Evolutionary conservation across 192 early-diverging fungal genomes (phyloP).

Genomic region (Coemansia sp.): DNA sequence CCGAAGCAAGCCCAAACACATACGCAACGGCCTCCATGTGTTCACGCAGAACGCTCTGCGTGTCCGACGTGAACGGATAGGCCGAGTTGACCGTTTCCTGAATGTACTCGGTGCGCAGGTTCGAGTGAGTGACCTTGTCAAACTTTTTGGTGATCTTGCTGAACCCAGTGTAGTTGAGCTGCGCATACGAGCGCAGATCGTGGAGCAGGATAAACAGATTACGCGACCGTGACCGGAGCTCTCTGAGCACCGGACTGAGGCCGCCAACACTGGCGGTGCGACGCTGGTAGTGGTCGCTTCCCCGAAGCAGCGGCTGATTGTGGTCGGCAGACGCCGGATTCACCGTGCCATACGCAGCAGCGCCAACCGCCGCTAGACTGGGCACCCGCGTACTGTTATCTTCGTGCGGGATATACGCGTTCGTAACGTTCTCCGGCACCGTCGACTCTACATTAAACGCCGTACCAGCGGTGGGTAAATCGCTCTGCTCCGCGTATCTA

Average conservation of each 20-base stretch:
- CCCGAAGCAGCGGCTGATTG: slow-evolving; percentile 5
- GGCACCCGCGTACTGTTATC: slow-evolving; percentile 29
- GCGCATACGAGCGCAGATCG: slow-evolving; percentile 85
- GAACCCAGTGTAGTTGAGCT: slow-evolving; percentile 90
- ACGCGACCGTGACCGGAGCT: slow-evolving; percentile 57
- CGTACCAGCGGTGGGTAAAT: not conserved
- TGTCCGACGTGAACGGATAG: slow-evolving; percentile 68
- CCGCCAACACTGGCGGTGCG: slow-evolving; percentile 41
- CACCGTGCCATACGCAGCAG: not conserved
- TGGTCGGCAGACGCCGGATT: slow-evolving; percentile 4
- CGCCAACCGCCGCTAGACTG: slow-evolving; percentile 13
- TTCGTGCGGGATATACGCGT: slow-evolving; percentile 46
- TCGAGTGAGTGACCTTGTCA: slow-evolving; percentile 86
- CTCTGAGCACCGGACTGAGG: slow-evolving; percentile 16
- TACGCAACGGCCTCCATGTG: slow-evolving; percentile 56
- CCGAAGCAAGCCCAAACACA: slow-evolving; percentile 34
- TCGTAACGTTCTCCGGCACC: slow-evolving; percentile 40
- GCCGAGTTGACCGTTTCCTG: slow-evolving; percentile 60
- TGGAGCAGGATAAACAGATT: slow-evolving; percentile 82
- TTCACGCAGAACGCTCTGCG: slow-evolving; percentile 64
- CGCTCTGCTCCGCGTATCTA: not conserved
- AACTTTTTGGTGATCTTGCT: slow-evolving; percentile 96
- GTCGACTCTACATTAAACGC: slow-evolving; percentile 26
- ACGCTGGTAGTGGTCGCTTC: slow-evolving; percentile 13
- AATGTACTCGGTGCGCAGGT: slow-evolving; percentile 75